Evolutionary conservation across 2,329 filamentous ascomycete genomes (phyloP).

Genomic region (Epichloe baconii): DNA sequence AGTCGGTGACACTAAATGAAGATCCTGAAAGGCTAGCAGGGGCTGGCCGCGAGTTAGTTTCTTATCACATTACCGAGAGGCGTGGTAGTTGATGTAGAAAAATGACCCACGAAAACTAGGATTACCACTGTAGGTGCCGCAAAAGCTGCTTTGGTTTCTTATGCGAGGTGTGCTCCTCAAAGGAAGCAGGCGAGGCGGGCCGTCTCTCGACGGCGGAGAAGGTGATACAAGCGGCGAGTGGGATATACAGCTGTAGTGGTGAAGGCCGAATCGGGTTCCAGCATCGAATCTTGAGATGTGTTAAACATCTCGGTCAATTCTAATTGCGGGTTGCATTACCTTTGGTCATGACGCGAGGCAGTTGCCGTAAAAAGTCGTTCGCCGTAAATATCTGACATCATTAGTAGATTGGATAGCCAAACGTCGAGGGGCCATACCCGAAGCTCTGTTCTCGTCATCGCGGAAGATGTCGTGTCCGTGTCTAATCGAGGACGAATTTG

Average conservation of each 20-base stretch:
- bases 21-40: constrained; percentile 16
- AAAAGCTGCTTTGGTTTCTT: constrained; percentile 8
- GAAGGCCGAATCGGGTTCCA: constrained; percentile 21
- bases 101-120: constrained; percentile 6
- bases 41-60: constrained; percentile 9
- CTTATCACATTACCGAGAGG: background rate
- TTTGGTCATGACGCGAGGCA: constrained; percentile 11
- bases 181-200: constrained; percentile 13
- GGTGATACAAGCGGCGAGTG: constrained; percentile 27
- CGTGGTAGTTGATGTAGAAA: background rate
- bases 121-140: constrained; percentile 3
- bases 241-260: constrained; percentile 23
- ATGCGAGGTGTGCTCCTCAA: constrained; percentile 12
- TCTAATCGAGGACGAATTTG: constrained; percentile 8
- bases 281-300: constrained; percentile 16
- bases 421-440: constrained; percentile 11
- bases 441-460: constrained; percentile 14
- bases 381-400: constrained; percentile 12
- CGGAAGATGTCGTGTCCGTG: constrained; percentile 18
- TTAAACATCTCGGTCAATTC: constrained; percentile 4
- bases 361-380: constrained; percentile 11
- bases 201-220: constrained; percentile 17
- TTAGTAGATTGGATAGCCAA: constrained; percentile 8
- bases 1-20: constrained; percentile 17
- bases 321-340: constrained; percentile 9